Percentiles rank a stretch among this genome's conserved stretches.
Conservation (phyloP, 768 basidiomycete genomes). For the Russula earlei region DNA sequence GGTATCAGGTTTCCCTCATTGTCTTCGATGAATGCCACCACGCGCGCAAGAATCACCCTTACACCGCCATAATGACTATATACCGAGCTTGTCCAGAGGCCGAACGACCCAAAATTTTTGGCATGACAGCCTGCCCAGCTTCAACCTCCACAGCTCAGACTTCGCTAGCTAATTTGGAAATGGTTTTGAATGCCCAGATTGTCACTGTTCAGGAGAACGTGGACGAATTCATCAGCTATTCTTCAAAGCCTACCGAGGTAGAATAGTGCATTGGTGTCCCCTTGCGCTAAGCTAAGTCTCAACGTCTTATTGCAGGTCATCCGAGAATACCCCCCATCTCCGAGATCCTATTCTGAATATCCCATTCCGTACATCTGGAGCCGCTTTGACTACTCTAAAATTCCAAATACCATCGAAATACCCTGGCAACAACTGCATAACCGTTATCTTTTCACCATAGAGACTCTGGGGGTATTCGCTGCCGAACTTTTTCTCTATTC, state of each 20-base stretch:
- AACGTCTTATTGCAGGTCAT: slow-evolving; percentile 3
- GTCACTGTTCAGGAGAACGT: slow-evolving; percentile 64
- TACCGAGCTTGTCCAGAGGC: slow-evolving; percentile 37
- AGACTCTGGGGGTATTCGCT: slow-evolving; percentile 62
- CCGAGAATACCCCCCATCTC: slow-evolving; percentile 29
- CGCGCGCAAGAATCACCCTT: slow-evolving; percentile 45
- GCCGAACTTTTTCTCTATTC: slow-evolving; percentile 63
- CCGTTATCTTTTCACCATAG: slow-evolving; percentile 51
- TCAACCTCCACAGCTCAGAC: slow-evolving; percentile 65
- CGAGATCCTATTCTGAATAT: slow-evolving; percentile 41
- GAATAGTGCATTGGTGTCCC: slow-evolving; percentile 13
- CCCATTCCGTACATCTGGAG: slow-evolving; percentile 48
- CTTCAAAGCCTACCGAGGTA: slow-evolving; percentile 61
- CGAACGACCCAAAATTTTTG: slow-evolving; percentile 75
- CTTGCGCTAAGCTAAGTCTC: background rate
- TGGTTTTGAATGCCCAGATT: slow-evolving; percentile 63
- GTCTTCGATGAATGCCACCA: slow-evolving; percentile 55
- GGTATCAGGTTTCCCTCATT: slow-evolving; percentile 41
- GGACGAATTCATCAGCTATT: slow-evolving; percentile 52
- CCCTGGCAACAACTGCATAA: slow-evolving; percentile 51
- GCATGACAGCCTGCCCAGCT: slow-evolving; percentile 87
- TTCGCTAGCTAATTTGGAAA: slow-evolving; percentile 56
- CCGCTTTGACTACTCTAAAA: slow-evolving; percentile 34
- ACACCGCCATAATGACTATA: slow-evolving; percentile 49
- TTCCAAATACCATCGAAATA: slow-evolving; percentile 33